Evolutionary conservation across 345 rosid genomes (phyloP), one percentile per base, ranked within the genome.

Genomic region (Linum lewisii): DNA sequence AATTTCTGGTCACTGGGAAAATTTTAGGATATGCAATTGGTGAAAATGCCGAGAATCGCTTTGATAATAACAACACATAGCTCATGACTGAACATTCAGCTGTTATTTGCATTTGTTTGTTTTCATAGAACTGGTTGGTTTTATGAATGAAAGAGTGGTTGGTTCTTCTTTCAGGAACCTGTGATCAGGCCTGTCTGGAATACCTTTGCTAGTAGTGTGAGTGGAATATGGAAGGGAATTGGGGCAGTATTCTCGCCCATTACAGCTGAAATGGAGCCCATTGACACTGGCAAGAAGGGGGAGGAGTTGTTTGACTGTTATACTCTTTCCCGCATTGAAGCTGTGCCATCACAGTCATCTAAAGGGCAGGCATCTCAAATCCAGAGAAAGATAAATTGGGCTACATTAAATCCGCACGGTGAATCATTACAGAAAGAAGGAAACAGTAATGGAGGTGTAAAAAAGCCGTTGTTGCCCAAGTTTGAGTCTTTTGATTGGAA

Each of bases 201-300:
- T 63, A 92, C 98, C 54, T 92, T 88, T 78, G 75, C 85, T 21
- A 92, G 95, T 65, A 92, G 96, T 74, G 84, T 92, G 8, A 83
- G 93, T 69, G 98, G 96, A 73, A 81, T 84, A 73, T 92, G 98
- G 98, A 86, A 92, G 67, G 96, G 95, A 7, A 90, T 84, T 25
- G 96, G 96, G 67, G 98, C 96, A 18, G 89, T 83, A 19, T 88
- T 88, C 66, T 92, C 96, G 3, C 88, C 96, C 5, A 81, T 79
- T 25, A 88, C 88, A 34, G 93, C 83, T 24, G 84, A 92, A 72
- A 86, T 92, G 90, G 98, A 92, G 57, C 98, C 96, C 0, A 66
- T 91, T 61, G 98, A 86, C 19, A 61, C 83, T 13, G 95, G 96
- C 75, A 80, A 57, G 57, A 83, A 74, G 75, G 71, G 81, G 18